Base-by-base conservation (phyloP, 805 yeast species). In the Candida oleophila region DNA sequence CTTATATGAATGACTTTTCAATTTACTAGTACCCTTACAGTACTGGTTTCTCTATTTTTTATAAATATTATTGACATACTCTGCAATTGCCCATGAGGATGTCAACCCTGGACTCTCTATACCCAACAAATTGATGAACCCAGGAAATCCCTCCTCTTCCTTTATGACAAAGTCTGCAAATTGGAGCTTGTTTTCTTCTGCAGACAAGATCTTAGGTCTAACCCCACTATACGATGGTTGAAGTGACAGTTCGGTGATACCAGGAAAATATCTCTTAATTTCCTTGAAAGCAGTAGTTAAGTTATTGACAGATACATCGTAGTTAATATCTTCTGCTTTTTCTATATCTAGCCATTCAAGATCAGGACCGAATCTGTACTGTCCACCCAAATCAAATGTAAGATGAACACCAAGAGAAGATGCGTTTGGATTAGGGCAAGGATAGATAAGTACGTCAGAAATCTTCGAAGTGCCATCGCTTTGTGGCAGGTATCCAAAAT, bases 51-150 rank as follows among this genome's bases (percentile, higher is more conserved):
- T 15, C n/a, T 45, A 52, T 22, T 48, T 49, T 44, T 57, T 57
- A 44, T 58, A 68, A 3, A 69, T 54, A 20, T 61, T 57, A 32
- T 56, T 52, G 5, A 90, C 96, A 55, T 86, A 76, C 56, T 84
- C 86, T 0, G 83, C 96, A 48, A 90, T 89, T 0, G 92, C 96
- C 82, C 88, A 70, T 3, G 90, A 72, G 0, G 94, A 67, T 2
- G 97, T 90, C 48, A 90, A 70, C 0, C 97, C 97, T 0, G 97
- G 97, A 56, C 94, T 85, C 61, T 90, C 97, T 12, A 90, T 89
- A 1, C 92, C 95, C 38, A 89, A 57, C 44, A 88, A 68, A 53
- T 88, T 90, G 22, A 89, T 77, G 56, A 89, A 90, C 1, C 96
- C 96, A 2, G 83, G 84, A 55, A 76, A 81, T 0, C 83, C 90